Base-by-base conservation (phyloP, 257 asterid species). In the Solanum sparsipilum region DNA sequence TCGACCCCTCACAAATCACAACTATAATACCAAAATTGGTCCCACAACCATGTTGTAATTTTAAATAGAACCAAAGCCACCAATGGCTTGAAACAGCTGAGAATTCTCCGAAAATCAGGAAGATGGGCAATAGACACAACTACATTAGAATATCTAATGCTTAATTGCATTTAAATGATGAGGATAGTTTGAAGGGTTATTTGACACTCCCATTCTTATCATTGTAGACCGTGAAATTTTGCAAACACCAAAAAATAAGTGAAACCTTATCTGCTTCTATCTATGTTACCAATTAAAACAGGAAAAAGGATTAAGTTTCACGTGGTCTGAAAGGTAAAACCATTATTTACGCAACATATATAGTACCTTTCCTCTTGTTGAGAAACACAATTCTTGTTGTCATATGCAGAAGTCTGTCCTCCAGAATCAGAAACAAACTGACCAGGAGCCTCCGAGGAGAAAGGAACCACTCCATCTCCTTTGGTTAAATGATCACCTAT, bases 301-400 rank as follows among this genome's bases (percentile, higher is more conserved):
- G 38, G 85, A 79, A 79, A 39, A 78, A 79, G 10, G 34, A 79
- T 15, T 16, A 79, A 44, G 38, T 25, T 46, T n/a, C 85, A 44
- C 39, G 2, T 44, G 83, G 46, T 67, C 71, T 56, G 76, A 78
- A 67, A 82, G 68, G 72, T 41, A 83, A 85, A 79, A 31, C 72
- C 73, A 86, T 48, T 48, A 85, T 29, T 44, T 86, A 48, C 34
- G 27, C 29, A 86, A 48, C 27, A 89, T n/a, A 72, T 85, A 23
- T 34, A 88, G 87, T 89, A 95, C 99, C 98, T 94, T 86, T 92
- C 94, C 88, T 93, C 95, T 63, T 20, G 90, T 87, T 91, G 86
- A 89, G 65, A 87, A 90, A 91, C 88, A 87, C 52, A 91, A 90
- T 90, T 92, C 91, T 85, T 83, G 60, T 41, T 91, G 83, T 74